Evolutionary conservation across 1,284 basidiomycete genomes (phyloP).

Genomic region (Sporisorium reilianum): DNA sequence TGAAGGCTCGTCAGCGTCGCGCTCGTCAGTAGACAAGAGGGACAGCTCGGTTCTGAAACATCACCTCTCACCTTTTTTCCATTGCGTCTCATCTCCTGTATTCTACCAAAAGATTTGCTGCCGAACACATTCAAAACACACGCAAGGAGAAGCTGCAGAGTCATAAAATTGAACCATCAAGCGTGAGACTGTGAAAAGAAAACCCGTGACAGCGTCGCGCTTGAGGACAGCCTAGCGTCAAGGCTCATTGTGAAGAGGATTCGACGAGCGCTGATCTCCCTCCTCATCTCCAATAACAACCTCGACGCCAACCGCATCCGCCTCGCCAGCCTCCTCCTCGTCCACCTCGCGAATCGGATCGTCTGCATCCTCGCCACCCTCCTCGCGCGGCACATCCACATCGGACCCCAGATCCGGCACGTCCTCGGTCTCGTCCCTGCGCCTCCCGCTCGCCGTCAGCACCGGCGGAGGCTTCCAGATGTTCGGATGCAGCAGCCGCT

Average conservation of each 20-base stretch:
- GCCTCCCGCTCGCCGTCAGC: conserved; percentile 2
- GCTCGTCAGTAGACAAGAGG: conserved; percentile 17
- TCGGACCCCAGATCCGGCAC: conserved; percentile 22
- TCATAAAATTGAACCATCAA: neutral
- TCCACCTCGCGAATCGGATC: conserved; percentile 19
- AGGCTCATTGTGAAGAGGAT: conserved; percentile 23
- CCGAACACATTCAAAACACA: neutral
- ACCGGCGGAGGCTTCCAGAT: conserved; percentile 37
- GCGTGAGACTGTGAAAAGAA: too few relatives aligned
- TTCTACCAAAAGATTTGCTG: conserved; percentile 6
- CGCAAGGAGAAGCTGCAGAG: neutral
- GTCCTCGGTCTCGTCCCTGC: conserved; percentile 40
- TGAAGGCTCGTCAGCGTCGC: conserved; percentile 46
- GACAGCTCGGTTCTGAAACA: neutral
- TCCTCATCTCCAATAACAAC: conserved; percentile 14
- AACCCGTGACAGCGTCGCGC: neutral
- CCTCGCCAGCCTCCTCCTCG: neutral
- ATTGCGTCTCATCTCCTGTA: conserved; percentile 13
- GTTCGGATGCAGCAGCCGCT: conserved; percentile 43
- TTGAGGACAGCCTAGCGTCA: neutral
- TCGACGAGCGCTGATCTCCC: conserved; percentile 8
- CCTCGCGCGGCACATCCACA: neutral
- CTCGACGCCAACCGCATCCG: conserved; percentile 10
- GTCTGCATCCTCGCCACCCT: conserved; percentile 5
- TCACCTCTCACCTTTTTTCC: conserved; percentile 3